Conservation (phyloP, 1,139 yeast species). For the Pichia cactophila region DNA sequence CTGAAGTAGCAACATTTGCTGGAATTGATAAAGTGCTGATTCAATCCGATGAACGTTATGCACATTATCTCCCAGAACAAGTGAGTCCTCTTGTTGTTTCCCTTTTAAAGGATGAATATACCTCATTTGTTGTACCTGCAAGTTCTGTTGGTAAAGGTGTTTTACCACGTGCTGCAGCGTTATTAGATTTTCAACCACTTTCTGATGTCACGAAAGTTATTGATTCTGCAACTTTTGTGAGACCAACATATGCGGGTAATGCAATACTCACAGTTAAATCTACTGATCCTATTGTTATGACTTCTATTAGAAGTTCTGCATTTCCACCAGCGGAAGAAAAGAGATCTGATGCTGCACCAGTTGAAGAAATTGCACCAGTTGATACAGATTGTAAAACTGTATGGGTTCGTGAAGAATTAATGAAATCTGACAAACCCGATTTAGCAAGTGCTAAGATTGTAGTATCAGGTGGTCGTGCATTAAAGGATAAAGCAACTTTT, state of each 20-base stretch:
- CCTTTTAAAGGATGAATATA: conserved; percentile 36
- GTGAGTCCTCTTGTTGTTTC: conserved; percentile 50
- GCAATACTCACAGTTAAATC: conserved; percentile 79
- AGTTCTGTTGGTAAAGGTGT: conserved; percentile 83
- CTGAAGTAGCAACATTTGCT: conserved; percentile 33
- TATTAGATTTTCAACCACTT: conserved; percentile 80
- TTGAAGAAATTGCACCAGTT: conserved; percentile 43
- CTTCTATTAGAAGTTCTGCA: conserved; percentile 81
- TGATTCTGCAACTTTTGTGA: conserved; percentile 59
- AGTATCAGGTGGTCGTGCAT: conserved; percentile 91
- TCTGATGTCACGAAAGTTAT: conserved; percentile 70
- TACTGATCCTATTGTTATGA: conserved; percentile 54
- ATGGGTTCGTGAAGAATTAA: conserved; percentile 66
- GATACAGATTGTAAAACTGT: conserved; percentile 36
- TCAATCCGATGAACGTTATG: conserved; percentile 42
- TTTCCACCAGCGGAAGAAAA: conserved; percentile 52
- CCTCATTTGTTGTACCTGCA: conserved; percentile 76
- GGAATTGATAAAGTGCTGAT: conserved; percentile 42
- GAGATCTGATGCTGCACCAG: conserved; percentile 30
- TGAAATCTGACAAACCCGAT: conserved; percentile 84
- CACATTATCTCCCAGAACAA: conserved; percentile 59
- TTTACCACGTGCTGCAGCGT: conserved; percentile 80
- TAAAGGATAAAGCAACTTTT: conserved; percentile 83
- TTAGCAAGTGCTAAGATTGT: conserved; percentile 74
- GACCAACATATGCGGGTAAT: conserved; percentile 97